Evolutionary conservation across 768 basidiomycete genomes (phyloP), one percentile per base, ranked within the genome.

Genomic region (Russula emetica): DNA sequence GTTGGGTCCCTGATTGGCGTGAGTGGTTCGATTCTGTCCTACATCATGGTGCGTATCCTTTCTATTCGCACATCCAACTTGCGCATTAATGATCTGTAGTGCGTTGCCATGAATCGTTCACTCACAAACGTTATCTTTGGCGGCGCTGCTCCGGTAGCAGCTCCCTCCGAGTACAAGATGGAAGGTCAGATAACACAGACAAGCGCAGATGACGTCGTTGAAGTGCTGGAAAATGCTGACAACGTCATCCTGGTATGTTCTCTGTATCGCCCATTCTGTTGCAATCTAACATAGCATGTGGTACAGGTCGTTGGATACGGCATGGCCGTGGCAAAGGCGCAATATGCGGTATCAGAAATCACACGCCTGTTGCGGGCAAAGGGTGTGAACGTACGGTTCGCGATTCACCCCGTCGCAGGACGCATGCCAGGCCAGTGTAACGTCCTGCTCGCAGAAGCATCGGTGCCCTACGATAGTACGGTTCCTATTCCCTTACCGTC

Each of bases 351-450:
- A 64, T 79, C 81, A 7, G 92, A 94, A 68, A 91, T 94, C 47
- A 85, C 86, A 22, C 78, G 83, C 0, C 82, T 88, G 75, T 79
- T 94, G 44, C 79, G 86, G 54, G 78, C 85, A 8, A 90, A 85
- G 70, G 90, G 84, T 14, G 79, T 92, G 70, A 90, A 85, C 55
- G 90, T 92, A 49, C 85, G 90, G 75, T 92, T 92, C 71, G 90
- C 89, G 11, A 92, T 92, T 60, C 92, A 94, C 70, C 92, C 92
- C 13, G 92, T 94, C 16, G 92, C 92, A 47, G 92, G 92, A 57
- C 87, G 92, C 52, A 94, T 94, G 92, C 92, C 92, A 14, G 92
- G 92, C 49, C 90, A 94, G 76, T 92, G 91, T 72, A 94, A 94
- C 70, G 91, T 94, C n/a, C 80, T 94, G 52, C 78, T 94, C 6